Evolutionary conservation across 139 green algal species (phyloP), one percentile per base, ranked within the genome.

Genomic region (Chlorella vulgaris): DNA sequence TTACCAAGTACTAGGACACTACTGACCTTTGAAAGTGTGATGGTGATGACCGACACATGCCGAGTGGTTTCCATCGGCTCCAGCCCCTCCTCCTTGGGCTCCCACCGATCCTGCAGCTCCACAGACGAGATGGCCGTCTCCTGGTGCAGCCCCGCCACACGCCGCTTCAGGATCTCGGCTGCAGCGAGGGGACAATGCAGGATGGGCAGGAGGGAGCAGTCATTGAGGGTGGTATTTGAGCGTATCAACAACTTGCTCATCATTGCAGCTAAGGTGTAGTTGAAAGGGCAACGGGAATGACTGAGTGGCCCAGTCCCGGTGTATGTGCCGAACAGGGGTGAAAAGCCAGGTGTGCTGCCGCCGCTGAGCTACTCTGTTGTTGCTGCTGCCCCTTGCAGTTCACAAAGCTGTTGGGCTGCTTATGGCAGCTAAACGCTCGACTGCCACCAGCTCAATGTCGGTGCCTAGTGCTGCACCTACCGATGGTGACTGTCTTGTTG

Each of bases 151-250:
- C 91, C 93, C 2, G 47, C 67, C 22, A 98, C 86, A n/a, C 94
- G 89, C 15, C 93, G 88, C 89, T 98, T 98, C n/a, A 98, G 74
- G 68, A 98, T 95, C 83, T 98, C 94, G 26, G 94, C 94, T 91
- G 88, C 68, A 31, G 22, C 0, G 5, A 13, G 39, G 24, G 39
- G 21, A 26, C 19, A 13, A 58, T 24, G 47, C 47, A 58, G 47
- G 15, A n/a, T n/a, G n/a, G n/a, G n/a, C n/a, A n/a, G n/a, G n/a
- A n/a, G n/a, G n/a, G n/a, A n/a, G n/a, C n/a, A n/a, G n/a, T n/a
- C n/a, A n/a, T n/a, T n/a, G n/a, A n/a, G n/a, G n/a, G n/a, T n/a
- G n/a, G n/a, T n/a, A n/a, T n/a, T n/a, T n/a, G n/a, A n/a, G n/a
- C n/a, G n/a, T n/a, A n/a, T n/a, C n/a, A n/a, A n/a, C n/a, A n/a